These are phyloP conservation scores for Nigrospora osmanthi DNA, from an alignment of 2,329 filamentous ascomycete genomes.

Conservation along the genomic window DNA sequence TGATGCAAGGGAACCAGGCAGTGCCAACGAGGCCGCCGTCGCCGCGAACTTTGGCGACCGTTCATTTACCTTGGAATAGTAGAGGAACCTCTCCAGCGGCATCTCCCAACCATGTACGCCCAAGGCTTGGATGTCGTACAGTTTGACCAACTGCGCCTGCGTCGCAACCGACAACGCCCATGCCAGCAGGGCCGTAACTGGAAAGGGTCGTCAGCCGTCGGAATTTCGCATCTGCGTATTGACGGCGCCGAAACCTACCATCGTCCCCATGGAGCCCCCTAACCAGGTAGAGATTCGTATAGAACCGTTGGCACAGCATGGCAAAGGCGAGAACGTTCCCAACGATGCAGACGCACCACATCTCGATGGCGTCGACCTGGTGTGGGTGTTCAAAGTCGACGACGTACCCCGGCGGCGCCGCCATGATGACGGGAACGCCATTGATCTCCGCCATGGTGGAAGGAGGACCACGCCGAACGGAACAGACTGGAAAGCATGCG, in stretches of 20 bases:
- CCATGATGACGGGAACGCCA: conserved; percentile 1
- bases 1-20: too few relatives aligned
- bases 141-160: conserved; percentile 1
- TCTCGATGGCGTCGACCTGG: conserved; percentile 1
- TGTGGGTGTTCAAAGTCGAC: conserved; percentile 7
- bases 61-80: conserved; percentile 4
- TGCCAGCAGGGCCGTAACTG: conserved; percentile 1
- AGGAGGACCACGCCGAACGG: too few relatives aligned
- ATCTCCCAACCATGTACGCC: conserved; percentile 9
- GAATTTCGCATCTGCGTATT: background rate
- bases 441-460: background rate
- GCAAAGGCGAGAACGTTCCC: conserved; percentile 5
- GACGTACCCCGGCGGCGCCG: conserved; percentile 4
- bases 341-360: conserved; percentile 5
- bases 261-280: conserved; percentile 6
- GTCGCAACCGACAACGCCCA: conserved; percentile 2
- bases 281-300: conserved; percentile 6
- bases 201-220: background rate
- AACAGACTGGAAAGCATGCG: too few relatives aligned
- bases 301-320: conserved; percentile 7
- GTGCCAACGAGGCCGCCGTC: background rate
- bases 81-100: conserved; percentile 5
- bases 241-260: background rate
- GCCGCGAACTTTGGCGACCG: background rate
- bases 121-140: conserved; percentile 3